Evolutionary conservation across 208 protist genomes (phyloP).

Genomic region (Trypanosoma melophagium): DNA sequence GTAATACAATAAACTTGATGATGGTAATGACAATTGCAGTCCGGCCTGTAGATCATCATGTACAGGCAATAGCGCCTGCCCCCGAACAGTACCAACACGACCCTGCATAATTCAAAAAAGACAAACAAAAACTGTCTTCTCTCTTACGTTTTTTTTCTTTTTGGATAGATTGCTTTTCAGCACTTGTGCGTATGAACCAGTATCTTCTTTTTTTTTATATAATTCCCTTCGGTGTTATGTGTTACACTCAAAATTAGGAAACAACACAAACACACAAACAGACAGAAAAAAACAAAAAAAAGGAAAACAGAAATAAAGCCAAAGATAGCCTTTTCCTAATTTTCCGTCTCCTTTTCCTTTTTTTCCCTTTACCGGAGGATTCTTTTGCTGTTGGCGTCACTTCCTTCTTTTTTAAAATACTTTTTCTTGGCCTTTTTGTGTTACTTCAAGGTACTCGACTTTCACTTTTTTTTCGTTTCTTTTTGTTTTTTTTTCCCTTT

Average conservation of each 20-base stretch:
- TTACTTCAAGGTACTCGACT: background rate
- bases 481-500: conserved; percentile 5
- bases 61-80: conserved; percentile 4
- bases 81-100: conserved; percentile 11
- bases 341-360: conserved; percentile 8
- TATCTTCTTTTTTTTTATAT: conserved; percentile 4
- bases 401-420: conserved; percentile 17
- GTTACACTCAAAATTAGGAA: no score
- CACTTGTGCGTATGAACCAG: background rate
- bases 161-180: background rate
- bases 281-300: no score
- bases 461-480: conserved; percentile 23
- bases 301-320: no score
- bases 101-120: conserved; percentile 12
- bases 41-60: conserved; percentile 19
- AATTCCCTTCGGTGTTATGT: background rate
- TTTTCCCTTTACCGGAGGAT: background rate
- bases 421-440: conserved; percentile 10
- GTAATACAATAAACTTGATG: conserved; percentile 21
- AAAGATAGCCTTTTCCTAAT: background rate
- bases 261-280: no score
- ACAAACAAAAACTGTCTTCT: background rate
- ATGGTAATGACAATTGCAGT: conserved; percentile 21
- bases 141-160: background rate
- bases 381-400: background rate